Conservation (phyloP, 192 early-diverging fungal genomes). For the Umbelopsis vinacea region DNA sequence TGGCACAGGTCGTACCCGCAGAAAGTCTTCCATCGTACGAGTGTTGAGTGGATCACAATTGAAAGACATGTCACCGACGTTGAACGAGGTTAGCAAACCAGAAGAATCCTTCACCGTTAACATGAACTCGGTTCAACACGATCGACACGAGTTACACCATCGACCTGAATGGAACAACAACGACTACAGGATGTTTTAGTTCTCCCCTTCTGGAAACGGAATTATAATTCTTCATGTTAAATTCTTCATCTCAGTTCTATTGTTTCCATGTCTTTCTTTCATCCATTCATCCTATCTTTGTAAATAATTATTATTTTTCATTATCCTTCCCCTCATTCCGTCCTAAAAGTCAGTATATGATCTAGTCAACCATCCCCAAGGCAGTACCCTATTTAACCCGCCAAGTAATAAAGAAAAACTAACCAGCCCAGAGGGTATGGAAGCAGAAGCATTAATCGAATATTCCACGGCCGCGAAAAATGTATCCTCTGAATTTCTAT, state of each 20-base stretch:
- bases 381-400: too few relatives aligned
- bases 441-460: too few relatives aligned
- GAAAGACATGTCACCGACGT: constrained; percentile 50
- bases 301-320: too few relatives aligned
- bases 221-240: background rate
- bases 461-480: too few relatives aligned
- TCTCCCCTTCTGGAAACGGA: background rate
- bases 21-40: constrained; percentile 77
- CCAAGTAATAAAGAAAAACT: too few relatives aligned
- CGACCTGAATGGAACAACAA: constrained; percentile 17
- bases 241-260: background rate
- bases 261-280: background rate
- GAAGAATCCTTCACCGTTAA: constrained; percentile 14
- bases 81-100: background rate
- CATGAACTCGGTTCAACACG: background rate
- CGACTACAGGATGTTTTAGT: constrained; percentile 18
- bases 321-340: too few relatives aligned
- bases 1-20: constrained; percentile 77
- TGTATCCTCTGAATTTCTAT: too few relatives aligned
- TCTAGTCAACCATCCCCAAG: too few relatives aligned
- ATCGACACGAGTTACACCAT: constrained; percentile 2
- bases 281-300: background rate
- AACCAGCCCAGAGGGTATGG: too few relatives aligned
- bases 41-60: constrained; percentile 76
- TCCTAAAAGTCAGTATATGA: too few relatives aligned